Conservation (phyloP, 2,329 filamentous ascomycete species). For the Penicillium frequentans region DNA sequence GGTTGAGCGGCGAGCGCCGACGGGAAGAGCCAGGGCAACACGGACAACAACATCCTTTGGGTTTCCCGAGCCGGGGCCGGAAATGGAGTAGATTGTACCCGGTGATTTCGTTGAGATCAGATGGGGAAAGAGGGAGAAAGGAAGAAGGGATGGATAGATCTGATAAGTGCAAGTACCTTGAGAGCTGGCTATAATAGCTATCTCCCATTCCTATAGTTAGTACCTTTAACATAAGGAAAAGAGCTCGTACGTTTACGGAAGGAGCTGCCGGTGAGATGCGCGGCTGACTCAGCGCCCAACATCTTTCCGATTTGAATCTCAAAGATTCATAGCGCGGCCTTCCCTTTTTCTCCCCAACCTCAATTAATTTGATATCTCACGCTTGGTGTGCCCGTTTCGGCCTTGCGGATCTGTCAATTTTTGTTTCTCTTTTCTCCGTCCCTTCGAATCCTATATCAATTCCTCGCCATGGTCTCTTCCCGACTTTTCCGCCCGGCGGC, state of each 20-base stretch:
- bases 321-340: slow-evolving; percentile 23
- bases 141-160: background rate
- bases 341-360: slow-evolving; percentile 9
- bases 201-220: background rate
- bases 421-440: slow-evolving; percentile 8
- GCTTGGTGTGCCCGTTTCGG: slow-evolving; percentile 10
- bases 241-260: slow-evolving; percentile 25
- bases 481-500: slow-evolving; percentile 65
- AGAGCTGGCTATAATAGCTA: background rate
- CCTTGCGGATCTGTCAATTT: slow-evolving; percentile 19
- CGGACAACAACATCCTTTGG: slow-evolving; percentile 15
- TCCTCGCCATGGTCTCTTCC: slow-evolving; percentile 57
- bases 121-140: background rate
- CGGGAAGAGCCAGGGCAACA: slow-evolving; percentile 25
- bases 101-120: background rate
- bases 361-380: slow-evolving; percentile 13
- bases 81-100: background rate
- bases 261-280: slow-evolving; percentile 36
- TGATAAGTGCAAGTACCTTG: background rate
- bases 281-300: slow-evolving; percentile 40
- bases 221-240: background rate
- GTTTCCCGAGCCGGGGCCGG: background rate
- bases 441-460: slow-evolving; percentile 49
- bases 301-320: slow-evolving; percentile 30
- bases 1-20: slow-evolving; percentile 65